Conservation (phyloP, 2,329 filamentous ascomycete species). For the Arthrobotrys musiformis region DNA sequence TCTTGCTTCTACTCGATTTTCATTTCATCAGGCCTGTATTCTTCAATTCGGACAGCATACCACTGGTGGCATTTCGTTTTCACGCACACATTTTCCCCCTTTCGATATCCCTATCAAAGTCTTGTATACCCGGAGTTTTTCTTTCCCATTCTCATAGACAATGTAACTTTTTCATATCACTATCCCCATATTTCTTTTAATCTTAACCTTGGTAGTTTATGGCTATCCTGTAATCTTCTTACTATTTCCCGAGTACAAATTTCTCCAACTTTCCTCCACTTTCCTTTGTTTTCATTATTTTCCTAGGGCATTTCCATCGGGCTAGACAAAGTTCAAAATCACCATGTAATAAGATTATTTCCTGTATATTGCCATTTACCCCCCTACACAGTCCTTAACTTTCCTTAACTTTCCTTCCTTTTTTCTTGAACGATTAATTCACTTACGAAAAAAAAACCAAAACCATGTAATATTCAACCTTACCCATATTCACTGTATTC, state of each 20-base stretch:
- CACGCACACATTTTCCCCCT: not conserved
- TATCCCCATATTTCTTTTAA: slow-evolving; percentile 13
- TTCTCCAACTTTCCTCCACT: not conserved
- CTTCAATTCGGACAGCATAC: slow-evolving; percentile 34
- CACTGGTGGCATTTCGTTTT: slow-evolving; percentile 34
- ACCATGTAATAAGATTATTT: slow-evolving; percentile 52
- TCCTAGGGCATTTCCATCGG: slow-evolving; percentile 19
- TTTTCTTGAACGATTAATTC: not conserved
- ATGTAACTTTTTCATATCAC: slow-evolving; percentile 9
- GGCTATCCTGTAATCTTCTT: slow-evolving; percentile 43
- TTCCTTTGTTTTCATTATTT: not conserved
- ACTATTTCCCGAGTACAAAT: slow-evolving; percentile 7
- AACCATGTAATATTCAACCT: slow-evolving; percentile 13
- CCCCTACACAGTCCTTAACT: not conserved
- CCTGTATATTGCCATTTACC: slow-evolving; percentile 31
- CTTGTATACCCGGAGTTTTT: slow-evolving; percentile 52
- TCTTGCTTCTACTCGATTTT: not conserved
- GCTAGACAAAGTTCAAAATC: slow-evolving; percentile 41
- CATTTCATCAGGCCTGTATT: slow-evolving; percentile 37
- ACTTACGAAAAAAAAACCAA: slow-evolving; percentile 2
- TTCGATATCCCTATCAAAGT: slow-evolving; percentile 29
- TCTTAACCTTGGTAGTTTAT: slow-evolving; percentile 16
- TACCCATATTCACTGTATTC: not conserved
- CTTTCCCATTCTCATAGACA: slow-evolving; percentile 26
- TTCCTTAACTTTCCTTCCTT: not conserved